Evolutionary conservation across 192 early-diverging fungal species (phyloP).

Genomic region (Spinellus fusiger): DNA sequence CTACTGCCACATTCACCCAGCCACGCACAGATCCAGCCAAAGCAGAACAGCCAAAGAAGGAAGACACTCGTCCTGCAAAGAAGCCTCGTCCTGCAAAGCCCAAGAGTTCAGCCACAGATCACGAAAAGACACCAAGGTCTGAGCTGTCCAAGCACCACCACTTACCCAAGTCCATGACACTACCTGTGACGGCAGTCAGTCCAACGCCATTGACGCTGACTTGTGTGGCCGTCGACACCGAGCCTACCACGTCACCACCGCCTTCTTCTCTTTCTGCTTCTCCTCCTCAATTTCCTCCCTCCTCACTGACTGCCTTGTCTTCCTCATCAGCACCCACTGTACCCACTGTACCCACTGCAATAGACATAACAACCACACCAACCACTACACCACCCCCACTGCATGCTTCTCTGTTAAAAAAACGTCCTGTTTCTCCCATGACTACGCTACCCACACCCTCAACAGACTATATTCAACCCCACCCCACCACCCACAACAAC

Average conservation of each 20-base stretch:
- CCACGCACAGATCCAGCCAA: not conserved
- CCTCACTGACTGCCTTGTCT: not conserved
- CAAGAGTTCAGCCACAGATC: not conserved
- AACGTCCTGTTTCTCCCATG: no score
- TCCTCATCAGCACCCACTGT: no score
- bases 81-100: not conserved
- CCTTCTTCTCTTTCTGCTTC: not conserved
- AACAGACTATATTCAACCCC: not conserved
- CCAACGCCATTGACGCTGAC: no score
- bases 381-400: not conserved
- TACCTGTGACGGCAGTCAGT: not conserved
- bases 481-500: not conserved
- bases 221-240: no score
- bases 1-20: conserved; percentile 4
- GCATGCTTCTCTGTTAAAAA: no score
- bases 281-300: no score
- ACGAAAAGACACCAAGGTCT: not conserved
- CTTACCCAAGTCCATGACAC: not conserved
- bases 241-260: not conserved
- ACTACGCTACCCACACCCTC: not conserved
- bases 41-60: not conserved
- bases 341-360: not conserved
- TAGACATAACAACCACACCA: not conserved
- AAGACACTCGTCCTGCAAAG: not conserved
- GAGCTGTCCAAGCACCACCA: not conserved